Evolutionary conservation across 768 basidiomycete species (phyloP).

Genomic region (Hydnomerulius pinastri): DNA sequence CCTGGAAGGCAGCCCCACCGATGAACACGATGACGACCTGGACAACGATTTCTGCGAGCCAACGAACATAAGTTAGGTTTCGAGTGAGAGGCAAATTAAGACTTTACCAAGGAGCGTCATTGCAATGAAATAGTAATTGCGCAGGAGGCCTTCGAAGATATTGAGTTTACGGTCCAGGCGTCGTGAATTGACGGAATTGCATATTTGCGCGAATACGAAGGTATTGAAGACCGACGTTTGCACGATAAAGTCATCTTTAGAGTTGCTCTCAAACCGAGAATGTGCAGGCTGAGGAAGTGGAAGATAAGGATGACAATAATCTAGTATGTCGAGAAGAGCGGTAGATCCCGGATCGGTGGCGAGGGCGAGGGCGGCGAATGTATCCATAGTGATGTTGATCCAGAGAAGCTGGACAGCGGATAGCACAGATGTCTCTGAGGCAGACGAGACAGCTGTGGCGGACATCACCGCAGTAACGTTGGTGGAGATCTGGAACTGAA

Average conservation of each 20-base stretch:
- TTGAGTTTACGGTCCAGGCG: conserved; percentile 81
- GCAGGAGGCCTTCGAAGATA: conserved; percentile 76
- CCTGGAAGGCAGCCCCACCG: conserved; percentile 86
- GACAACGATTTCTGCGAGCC: conserved; percentile 71
- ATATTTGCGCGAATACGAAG: conserved; percentile 95
- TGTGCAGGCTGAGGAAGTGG: conserved; percentile 75
- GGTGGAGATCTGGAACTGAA: conserved; percentile 90
- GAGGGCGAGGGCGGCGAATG: conserved; percentile 91
- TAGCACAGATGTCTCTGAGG: conserved; percentile 72
- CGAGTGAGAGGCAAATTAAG: not conserved
- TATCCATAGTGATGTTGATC: conserved; percentile 98
- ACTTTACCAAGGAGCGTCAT: conserved; percentile 80
- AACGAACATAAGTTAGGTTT: conserved; percentile 2
- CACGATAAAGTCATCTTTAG: conserved; percentile 43
- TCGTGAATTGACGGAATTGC: conserved; percentile 88
- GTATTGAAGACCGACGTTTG: conserved; percentile 91
- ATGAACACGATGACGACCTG: conserved; percentile 88
- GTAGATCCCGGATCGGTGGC: conserved; percentile 90
- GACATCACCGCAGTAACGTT: conserved; percentile 95
- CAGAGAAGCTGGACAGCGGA: conserved; percentile 92
- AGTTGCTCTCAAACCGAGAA: conserved; percentile 53
- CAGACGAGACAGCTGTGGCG: conserved; percentile 81
- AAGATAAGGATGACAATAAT: conserved; percentile 78
- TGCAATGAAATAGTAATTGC: conserved; percentile 79
- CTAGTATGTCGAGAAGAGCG: conserved; percentile 79